Base-by-base conservation (phyloP, 805 yeast species). In the Tetrapisispora fleetii region DNA sequence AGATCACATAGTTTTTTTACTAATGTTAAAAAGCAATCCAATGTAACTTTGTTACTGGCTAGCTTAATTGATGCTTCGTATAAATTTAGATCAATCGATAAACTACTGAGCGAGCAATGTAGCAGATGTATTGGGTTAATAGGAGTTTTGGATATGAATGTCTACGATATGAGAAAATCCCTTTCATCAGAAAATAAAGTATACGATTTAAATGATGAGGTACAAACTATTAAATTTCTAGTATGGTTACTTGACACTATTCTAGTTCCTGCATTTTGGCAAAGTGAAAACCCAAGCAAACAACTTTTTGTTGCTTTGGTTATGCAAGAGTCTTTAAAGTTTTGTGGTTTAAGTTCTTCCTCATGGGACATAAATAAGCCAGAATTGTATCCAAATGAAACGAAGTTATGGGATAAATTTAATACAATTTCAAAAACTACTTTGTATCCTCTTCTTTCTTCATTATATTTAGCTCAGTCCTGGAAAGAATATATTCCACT, bases 291-390 rank as follows among this genome's bases (percentile, higher is more conserved):
- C 59, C 96, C 98, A 0, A 77, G 79, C 21, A 78, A 80, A 44
- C 99, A 93, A 63, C 72, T 85, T 50, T 85, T 83, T 59, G 73
- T 89, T 35, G 96, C 96, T 0, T 84, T 78, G 63, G 84, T 91
- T 0, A 86, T 93, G 78, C 99, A 93, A 62, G 93, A 88, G 53
- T 81, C 83, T 44, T 67, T 93, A 46, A 80, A 80, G 53, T 74
- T 79, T 16, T 73, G 88, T 59, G 80, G 77, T 2, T 64, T 81
- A 21, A 68, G 69, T 45, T 57, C 68, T 1, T 52, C 59, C 9
- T 55, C 63, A 7, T 62, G 71, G 59, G 63, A 67, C 45, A 45
- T 66, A 2, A 53, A 55, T 19, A 48, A 51, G 9, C 55, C 57
- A 4, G 65, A 62, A 5, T 35, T 46, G 2, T 55, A 56, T 43